Percentiles rank a stretch among this genome's conserved stretches.
Conservation (phyloP, 106 monocot genomes). For the Allium sativum region DNA sequence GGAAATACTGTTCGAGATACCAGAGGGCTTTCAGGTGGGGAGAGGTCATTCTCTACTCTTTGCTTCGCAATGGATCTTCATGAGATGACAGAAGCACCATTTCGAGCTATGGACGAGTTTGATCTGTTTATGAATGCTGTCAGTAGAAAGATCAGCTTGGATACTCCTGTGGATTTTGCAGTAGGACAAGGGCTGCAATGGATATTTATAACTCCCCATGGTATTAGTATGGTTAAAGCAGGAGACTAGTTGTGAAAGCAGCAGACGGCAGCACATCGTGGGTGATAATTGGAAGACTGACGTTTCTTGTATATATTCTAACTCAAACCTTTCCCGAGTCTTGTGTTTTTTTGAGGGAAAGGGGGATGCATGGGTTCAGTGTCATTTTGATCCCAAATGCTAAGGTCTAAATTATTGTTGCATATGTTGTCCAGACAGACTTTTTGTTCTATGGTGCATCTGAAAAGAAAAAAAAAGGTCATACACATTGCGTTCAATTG, state of each 20-base stretch:
- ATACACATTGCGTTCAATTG: no score
- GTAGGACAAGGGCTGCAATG: slow-evolving; percentile 79
- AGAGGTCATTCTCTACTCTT: slow-evolving; percentile 89
- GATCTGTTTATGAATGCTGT: slow-evolving; percentile 99
- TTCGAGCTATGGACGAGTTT: slow-evolving; percentile 99
- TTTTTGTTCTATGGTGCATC: no score
- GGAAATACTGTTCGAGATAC: slow-evolving; percentile 72
- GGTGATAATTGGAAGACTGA: slow-evolving; percentile 15
- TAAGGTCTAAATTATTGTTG: no score
- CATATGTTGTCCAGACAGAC: no score
- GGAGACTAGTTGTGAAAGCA: slow-evolving; percentile 82
- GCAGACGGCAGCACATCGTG: slow-evolving; percentile 88
- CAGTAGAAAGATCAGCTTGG: slow-evolving; percentile 94
- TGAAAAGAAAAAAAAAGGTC: no score
- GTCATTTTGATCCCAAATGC: no score
- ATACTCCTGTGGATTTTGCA: slow-evolving; percentile 77
- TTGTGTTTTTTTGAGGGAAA: no score
- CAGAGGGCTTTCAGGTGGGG: slow-evolving; percentile 99
- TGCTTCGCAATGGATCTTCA: slow-evolving; percentile 95
- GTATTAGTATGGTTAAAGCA: slow-evolving; percentile 85
- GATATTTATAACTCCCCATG: slow-evolving; percentile 97
- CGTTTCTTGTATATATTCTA: no score
- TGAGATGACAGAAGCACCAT: slow-evolving; percentile 95
- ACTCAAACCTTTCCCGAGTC: no score
- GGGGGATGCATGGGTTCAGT: no score